Base-by-base conservation (phyloP, 1,284 basidiomycete species). In the Volvariella volvacea region DNA sequence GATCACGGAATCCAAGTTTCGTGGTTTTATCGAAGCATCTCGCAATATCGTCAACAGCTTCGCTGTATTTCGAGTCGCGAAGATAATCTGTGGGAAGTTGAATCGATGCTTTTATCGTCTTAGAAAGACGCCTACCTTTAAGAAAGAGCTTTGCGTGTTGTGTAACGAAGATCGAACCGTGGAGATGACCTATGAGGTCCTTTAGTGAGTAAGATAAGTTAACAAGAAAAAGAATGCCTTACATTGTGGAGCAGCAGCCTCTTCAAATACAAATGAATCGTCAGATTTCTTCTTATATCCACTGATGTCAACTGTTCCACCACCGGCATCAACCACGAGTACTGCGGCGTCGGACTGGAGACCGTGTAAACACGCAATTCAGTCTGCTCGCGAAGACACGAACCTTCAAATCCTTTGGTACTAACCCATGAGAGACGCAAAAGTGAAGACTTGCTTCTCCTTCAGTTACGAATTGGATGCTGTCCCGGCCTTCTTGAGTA, bases 21-120 rank as follows among this genome's bases (percentile, higher is more conserved):
- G 71, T 64, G 3, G 59, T 58, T 42, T 61, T 62, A 44, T 72
- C 69, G 43, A 74, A 74, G 30, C 53, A 48, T 6, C 52, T 48
- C 3, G 63, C 54, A 58, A 73, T 72, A 16, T 61, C 50, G 25
- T 53, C 46, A 15, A 73, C 43, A 33, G 56, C 56, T 20, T 66
- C 50, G 9, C 58, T 56, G 33, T 59, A 73, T 19, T 54, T 55
- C 2, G 70, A 70, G 14, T 52, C 50, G 1, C 33, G 22, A 1
- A 73, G 57, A 41, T 54, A 63, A 14, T 46, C 70, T 73, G 41
- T 36, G 4, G 14, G 28, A 14, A 19, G 16, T 16, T 4, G n/a
- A 25, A 7, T 28, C 6, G 14, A 38, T 20, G 9, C 39, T 38
- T 16, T 37, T 22, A 12, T 40, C 43, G 8, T 45, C 22, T 21